Evolutionary conservation across 306 rosid species (phyloP).

Genomic region (Quercus bicolor): DNA sequence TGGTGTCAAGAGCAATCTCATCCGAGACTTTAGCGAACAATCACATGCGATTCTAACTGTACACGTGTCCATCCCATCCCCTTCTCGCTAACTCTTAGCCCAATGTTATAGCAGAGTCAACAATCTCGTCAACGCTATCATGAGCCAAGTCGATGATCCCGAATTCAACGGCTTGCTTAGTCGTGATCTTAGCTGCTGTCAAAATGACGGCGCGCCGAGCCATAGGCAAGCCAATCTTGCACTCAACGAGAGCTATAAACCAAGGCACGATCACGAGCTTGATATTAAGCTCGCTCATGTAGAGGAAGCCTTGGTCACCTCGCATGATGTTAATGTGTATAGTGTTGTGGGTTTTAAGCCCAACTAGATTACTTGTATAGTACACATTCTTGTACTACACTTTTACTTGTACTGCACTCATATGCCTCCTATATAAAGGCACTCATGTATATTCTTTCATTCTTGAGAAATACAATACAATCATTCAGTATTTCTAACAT

Average conservation of each 20-base stretch:
- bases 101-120: slow-evolving; percentile 41
- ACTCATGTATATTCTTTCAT: too few species aligned
- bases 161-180: slow-evolving; percentile 43
- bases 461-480: too few species aligned
- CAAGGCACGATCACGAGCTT: slow-evolving; percentile 41
- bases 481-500: too few species aligned
- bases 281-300: slow-evolving; percentile 83
- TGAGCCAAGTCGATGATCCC: slow-evolving; percentile 63
- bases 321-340: slow-evolving; percentile 34
- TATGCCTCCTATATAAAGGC: too few species aligned
- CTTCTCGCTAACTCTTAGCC: slow-evolving; percentile 36
- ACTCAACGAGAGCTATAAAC: slow-evolving; percentile 44
- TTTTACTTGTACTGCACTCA: too few species aligned
- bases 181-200: slow-evolving; percentile 59
- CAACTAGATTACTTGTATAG: too few species aligned
- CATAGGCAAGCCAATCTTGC: slow-evolving; percentile 43
- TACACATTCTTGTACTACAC: too few species aligned
- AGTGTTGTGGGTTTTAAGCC: too few species aligned
- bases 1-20: slow-evolving; percentile 2
- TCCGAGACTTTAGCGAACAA: slow-evolving; percentile 33
- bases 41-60: slow-evolving; percentile 46
- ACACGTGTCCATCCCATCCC: slow-evolving; percentile 72
- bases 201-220: slow-evolving; percentile 46
- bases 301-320: slow-evolving; percentile 67
- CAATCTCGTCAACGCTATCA: slow-evolving; percentile 42